phyloP scores from a whole-genome alignment of 768 basidiomycete species.

The Clavulina sp. region DNA sequence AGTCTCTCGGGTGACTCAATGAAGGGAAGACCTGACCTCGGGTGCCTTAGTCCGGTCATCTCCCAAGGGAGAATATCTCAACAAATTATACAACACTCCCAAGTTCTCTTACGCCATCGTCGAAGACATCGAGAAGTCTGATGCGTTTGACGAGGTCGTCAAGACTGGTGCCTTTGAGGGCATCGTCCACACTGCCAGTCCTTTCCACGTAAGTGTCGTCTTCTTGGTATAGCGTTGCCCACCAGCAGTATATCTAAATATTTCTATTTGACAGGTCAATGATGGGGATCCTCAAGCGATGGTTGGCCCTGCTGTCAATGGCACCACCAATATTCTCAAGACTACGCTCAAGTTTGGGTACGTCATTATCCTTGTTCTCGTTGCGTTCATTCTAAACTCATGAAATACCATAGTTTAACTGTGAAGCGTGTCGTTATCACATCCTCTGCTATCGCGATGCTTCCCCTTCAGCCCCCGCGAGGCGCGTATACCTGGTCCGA shows the following conservation, averaged over 20 bases:
- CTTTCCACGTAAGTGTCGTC: constrained; percentile 15
- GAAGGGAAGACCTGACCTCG: too few relatives aligned
- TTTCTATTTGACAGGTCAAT: background rate
- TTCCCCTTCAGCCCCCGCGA: background rate
- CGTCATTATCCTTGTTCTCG: background rate
- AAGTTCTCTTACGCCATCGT: too few relatives aligned
- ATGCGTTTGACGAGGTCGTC: constrained; percentile 23
- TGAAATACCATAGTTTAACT: constrained; percentile 15
- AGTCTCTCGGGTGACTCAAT: too few relatives aligned
- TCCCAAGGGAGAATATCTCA: too few relatives aligned
- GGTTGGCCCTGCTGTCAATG: constrained; percentile 23
- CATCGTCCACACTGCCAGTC: constrained; percentile 19
- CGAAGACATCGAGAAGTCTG: too few relatives aligned
- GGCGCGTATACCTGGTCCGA: constrained; percentile 12
- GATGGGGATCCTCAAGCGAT: constrained; percentile 13
- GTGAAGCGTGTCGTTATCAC: constrained; percentile 23
- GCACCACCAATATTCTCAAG: constrained; percentile 20
- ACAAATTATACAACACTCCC: too few relatives aligned
- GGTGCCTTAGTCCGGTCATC: too few relatives aligned
- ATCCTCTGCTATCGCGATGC: constrained; percentile 20
- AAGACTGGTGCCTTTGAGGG: constrained; percentile 20
- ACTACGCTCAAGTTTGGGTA: constrained; percentile 16
- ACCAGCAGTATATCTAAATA: too few relatives aligned
- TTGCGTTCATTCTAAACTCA: background rate
- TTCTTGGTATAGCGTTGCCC: too few relatives aligned